phyloP scores from a whole-genome alignment of 768 basidiomycete genomes.

The Xerocomellus intermedius region DNA sequence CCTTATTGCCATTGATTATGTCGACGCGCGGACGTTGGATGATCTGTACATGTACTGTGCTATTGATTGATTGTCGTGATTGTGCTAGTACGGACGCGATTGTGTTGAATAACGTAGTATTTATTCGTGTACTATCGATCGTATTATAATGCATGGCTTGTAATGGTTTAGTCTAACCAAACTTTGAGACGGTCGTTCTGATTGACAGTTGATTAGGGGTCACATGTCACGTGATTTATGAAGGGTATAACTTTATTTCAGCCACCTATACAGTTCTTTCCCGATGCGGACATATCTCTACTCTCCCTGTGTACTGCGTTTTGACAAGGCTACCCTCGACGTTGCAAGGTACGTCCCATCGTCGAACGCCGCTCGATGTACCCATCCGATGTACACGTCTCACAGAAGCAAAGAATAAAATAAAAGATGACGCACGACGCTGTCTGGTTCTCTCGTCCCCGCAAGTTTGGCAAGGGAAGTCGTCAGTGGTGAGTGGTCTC shows the following conservation, averaged over 20 bases:
- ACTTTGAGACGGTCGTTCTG: too few relatives aligned
- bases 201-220: neutral
- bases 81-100: neutral
- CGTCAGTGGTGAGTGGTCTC: slow-evolving; percentile 77
- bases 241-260: slow-evolving; percentile 14
- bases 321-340: slow-evolving; percentile 2
- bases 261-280: slow-evolving; percentile 31
- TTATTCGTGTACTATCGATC: neutral
- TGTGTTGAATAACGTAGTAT: neutral
- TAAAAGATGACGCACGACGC: slow-evolving; percentile 99
- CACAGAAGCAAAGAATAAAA: slow-evolving; percentile 39
- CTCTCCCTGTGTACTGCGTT: neutral
- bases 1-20: slow-evolving; percentile 16
- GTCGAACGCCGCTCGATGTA: neutral
- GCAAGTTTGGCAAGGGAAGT: slow-evolving; percentile 93
- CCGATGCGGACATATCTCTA: neutral
- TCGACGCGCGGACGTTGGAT: neutral
- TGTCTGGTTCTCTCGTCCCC: slow-evolving; percentile 95
- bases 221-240: slow-evolving; percentile 1
- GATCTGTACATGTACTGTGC: neutral
- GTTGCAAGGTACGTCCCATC: slow-evolving; percentile 21
- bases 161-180: too few relatives aligned
- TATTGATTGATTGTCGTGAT: neutral
- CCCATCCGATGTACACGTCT: neutral
- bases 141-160: neutral